Evolutionary conservation across 192 early-diverging fungal genomes (phyloP).

Genomic region (Podila verticillata): DNA sequence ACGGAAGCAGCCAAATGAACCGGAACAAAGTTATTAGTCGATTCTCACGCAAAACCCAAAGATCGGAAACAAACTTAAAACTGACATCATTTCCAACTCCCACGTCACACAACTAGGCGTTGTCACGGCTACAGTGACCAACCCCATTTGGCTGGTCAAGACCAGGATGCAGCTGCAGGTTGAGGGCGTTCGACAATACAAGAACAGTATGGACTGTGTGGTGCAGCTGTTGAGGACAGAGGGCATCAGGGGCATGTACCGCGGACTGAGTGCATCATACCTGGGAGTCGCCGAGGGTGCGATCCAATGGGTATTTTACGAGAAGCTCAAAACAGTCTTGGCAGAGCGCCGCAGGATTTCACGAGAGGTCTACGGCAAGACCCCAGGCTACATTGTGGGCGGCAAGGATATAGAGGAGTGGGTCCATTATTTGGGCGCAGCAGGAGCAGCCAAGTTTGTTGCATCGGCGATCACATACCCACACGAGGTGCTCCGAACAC

Average conservation of each 20-base stretch:
- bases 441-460: constrained; percentile 86
- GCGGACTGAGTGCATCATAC: constrained; percentile 91
- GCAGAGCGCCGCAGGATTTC: constrained; percentile 29
- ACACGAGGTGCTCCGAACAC: constrained; percentile 94
- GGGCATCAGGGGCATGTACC: constrained; percentile 86
- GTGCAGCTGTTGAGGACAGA: constrained; percentile 76
- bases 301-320: constrained; percentile 97
- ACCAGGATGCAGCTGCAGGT: constrained; percentile 93
- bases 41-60: too few relatives aligned
- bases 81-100: not conserved
- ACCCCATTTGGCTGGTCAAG: constrained; percentile 98
- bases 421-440: constrained; percentile 85
- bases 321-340: constrained; percentile 77
- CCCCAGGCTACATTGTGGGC: constrained; percentile 26
- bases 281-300: constrained; percentile 89
- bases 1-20: not conserved
- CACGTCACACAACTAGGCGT: constrained; percentile 49
- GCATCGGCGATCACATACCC: constrained; percentile 93
- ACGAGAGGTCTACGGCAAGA: constrained; percentile 5
- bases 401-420: constrained; percentile 68
- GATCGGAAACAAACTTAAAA: not conserved
- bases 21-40: too few relatives aligned
- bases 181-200: constrained; percentile 61
- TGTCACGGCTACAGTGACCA: constrained; percentile 84
- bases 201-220: constrained; percentile 83